phyloP scores from a whole-genome alignment of 2,329 filamentous ascomycete species.

The Pseudogymnoascus sp. region DNA sequence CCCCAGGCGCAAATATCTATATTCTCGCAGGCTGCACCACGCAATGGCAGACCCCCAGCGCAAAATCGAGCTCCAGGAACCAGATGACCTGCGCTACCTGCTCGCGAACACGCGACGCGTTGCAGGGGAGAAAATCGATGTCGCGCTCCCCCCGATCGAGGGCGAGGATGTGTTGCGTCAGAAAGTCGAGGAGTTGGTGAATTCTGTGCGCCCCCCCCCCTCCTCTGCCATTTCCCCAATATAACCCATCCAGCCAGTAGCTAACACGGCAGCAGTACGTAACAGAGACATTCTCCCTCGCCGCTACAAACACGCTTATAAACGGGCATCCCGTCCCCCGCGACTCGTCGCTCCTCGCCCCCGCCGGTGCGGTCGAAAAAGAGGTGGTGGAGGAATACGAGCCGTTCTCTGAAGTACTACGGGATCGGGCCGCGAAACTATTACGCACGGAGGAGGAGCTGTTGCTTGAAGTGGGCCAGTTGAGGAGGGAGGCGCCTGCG shows the following conservation, averaged over 20 bases:
- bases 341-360: constrained; percentile 32
- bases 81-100: constrained; percentile 65
- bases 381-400: constrained; percentile 42
- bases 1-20: no score
- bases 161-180: constrained; percentile 51
- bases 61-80: constrained; percentile 73
- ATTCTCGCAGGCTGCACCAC: no score
- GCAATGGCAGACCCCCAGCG: constrained; percentile 45
- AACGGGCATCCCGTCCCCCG: constrained; percentile 50
- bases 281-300: constrained; percentile 50
- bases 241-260: no score
- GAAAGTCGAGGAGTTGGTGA: constrained; percentile 52
- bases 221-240: no score
- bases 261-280: constrained; percentile 45
- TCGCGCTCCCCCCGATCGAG: constrained; percentile 60
- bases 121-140: constrained; percentile 59
- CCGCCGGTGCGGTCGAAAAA: constrained; percentile 11
- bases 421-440: constrained; percentile 53
- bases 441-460: constrained; percentile 56
- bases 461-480: constrained; percentile 52
- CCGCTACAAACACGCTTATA: constrained; percentile 53
- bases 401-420: constrained; percentile 53
- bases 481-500: constrained; percentile 19
- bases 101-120: constrained; percentile 62
- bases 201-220: constrained; percentile 40